Evolutionary conservation across 192 early-diverging fungal species (phyloP).

Genomic region (Gryganskiella cystojenkinii): DNA sequence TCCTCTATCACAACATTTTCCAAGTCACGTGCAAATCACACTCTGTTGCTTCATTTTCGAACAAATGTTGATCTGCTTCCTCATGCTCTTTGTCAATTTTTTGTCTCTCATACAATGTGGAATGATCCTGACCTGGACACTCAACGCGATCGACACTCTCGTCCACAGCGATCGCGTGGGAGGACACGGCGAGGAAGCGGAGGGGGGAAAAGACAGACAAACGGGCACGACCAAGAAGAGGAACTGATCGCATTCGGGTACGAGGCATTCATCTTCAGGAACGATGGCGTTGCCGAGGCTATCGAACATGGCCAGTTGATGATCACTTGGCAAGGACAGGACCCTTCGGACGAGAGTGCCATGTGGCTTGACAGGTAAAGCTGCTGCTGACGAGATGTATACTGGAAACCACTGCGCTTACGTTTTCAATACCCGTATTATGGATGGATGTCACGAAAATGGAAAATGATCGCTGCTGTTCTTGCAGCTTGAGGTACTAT

Average conservation of each 20-base stretch:
- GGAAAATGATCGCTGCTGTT: not conserved
- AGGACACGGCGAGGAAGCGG: slow-evolving; percentile 3
- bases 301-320: slow-evolving; percentile 46
- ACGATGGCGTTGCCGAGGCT: slow-evolving; percentile 27
- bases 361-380: slow-evolving; percentile 53
- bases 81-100: not conserved
- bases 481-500: slow-evolving; percentile 10
- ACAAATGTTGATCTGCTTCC: not conserved
- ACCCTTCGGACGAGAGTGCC: slow-evolving; percentile 23
- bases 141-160: not conserved
- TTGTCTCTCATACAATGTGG: slow-evolving; percentile 18
- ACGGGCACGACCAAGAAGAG: slow-evolving; percentile 8
- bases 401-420: too few species aligned
- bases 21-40: not conserved
- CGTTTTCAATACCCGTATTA: too few species aligned
- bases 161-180: not conserved
- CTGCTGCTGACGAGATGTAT: too few species aligned
- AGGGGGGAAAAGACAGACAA: too few species aligned
- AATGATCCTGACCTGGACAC: slow-evolving; percentile 45
- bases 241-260: slow-evolving; percentile 44
- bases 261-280: slow-evolving; percentile 27
- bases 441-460: too few species aligned
- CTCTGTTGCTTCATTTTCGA: not conserved
- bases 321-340: slow-evolving; percentile 50
- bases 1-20: too few species aligned